Base-by-base conservation (phyloP, 495 filamentous ascomycete species). In the Echria macrotheca region DNA sequence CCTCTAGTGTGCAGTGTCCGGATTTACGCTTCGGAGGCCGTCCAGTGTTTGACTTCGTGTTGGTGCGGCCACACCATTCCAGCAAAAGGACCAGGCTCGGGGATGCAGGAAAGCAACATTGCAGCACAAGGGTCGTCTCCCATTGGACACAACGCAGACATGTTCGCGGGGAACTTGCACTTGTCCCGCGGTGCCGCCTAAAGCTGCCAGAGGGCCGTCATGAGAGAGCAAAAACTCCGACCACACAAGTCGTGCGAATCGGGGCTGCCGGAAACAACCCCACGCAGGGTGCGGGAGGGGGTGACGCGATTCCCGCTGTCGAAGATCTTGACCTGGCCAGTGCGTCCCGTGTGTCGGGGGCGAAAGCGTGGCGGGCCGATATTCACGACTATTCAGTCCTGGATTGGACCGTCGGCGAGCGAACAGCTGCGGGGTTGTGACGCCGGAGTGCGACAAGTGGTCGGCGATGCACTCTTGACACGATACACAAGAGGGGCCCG, bases 261-360 rank as follows among this genome's bases (percentile, higher is more conserved):
- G 42, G 25, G 32, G 24, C 14, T 8, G 40, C 12, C 11, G 24
- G 24, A 24, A 11, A 41, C 15, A 38, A 1, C 33, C 33, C 23
- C 35, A 39, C 35, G n/a, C 46, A 38, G 22, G 14, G 6, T 31
- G 28, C 7, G 46, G 14, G 36, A 25, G 35, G 46, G 35, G 31
- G 45, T 39, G 46, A 48, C 46, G 46, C 33, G 46, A 48, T 48
- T 48, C 46, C 46, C 35, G 24, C 14, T 48, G 33, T 18, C 17
- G 21, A 32, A 33, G 46, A 48, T 48, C 46, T 39, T 48, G 33
- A 32, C n/a, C 25, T 48, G 46, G 33, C 35, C 46, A 48, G 46
- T 48, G 46, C 46, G 46, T 48, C 46, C 46, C 46, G 46, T 35
- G n/a, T n/a, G n/a, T n/a, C n/a, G n/a, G n/a, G n/a, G n/a, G n/a